Evolutionary conservation across 1,284 basidiomycete genomes (phyloP).

Genomic region (Schizophyllum amplum): DNA sequence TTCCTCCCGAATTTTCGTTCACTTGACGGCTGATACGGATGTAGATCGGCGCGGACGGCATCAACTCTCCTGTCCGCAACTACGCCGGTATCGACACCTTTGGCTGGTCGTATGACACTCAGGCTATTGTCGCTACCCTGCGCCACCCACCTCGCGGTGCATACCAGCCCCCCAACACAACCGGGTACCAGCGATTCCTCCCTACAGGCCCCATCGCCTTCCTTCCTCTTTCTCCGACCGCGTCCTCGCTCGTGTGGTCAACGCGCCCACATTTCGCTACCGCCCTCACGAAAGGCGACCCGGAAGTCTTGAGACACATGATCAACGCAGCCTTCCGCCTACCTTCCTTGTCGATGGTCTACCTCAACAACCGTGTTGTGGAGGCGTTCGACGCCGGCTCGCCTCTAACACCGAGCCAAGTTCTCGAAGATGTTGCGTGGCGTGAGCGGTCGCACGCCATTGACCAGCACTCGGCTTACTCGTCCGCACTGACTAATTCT

Average conservation of each 20-base stretch:
- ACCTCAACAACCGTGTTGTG: conserved; percentile 58
- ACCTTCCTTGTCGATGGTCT: conserved; percentile 67
- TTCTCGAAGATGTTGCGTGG: conserved; percentile 57
- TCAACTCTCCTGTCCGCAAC: conserved; percentile 86
- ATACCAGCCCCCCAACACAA: conserved; percentile 61
- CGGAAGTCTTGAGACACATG: conserved; percentile 62
- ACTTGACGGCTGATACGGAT: conserved; percentile 10
- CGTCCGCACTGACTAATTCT: conserved; percentile 30
- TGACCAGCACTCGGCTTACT: conserved; percentile 52
- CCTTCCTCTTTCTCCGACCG: conserved; percentile 72
- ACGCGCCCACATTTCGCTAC: conserved; percentile 74
- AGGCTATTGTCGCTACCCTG: conserved; percentile 89
- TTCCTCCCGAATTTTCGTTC: not conserved
- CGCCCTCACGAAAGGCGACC: conserved; percentile 63
- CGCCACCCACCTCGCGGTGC: conserved; percentile 53
- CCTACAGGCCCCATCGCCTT: conserved; percentile 95
- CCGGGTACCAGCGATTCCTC: conserved; percentile 92
- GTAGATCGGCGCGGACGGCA: conserved; percentile 92
- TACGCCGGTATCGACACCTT: conserved; percentile 85
- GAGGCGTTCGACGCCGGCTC: conserved; percentile 38
- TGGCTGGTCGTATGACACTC: conserved; percentile 89
- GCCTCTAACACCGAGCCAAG: conserved; percentile 35
- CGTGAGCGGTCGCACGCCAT: conserved; percentile 63
- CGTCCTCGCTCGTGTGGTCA: conserved; percentile 94
- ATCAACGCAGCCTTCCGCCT: conserved; percentile 91